Conservation (phyloP, 2,329 filamentous ascomycete species). For the Fusarium piperis region DNA sequence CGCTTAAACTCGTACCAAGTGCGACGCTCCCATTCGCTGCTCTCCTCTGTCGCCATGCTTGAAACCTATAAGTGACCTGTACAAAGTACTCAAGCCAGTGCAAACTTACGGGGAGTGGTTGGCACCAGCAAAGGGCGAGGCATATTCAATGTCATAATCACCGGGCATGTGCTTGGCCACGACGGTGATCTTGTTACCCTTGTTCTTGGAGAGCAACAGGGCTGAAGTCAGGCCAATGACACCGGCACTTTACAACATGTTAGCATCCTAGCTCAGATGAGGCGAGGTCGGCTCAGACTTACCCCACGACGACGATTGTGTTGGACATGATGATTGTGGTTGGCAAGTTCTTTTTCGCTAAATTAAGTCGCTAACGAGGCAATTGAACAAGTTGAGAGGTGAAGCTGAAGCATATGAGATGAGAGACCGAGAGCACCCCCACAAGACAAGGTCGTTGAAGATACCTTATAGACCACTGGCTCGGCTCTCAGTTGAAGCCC, state of each 20-base stretch:
- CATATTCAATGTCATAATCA: constrained; percentile 91
- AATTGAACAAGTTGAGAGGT: background rate
- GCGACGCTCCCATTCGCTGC: constrained; percentile 67
- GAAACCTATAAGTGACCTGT: background rate
- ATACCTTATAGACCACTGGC: constrained; percentile 11
- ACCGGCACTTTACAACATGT: constrained; percentile 51
- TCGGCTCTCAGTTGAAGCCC: constrained; percentile 28
- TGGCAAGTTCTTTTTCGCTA: background rate
- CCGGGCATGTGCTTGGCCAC: constrained; percentile 92
- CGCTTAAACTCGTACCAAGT: constrained; percentile 72
- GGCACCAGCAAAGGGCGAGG: constrained; percentile 88
- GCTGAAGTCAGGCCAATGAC: constrained; percentile 63
- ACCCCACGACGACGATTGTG: constrained; percentile 49
- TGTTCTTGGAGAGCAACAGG: constrained; percentile 57
- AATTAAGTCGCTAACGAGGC: background rate
- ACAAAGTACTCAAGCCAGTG: background rate
- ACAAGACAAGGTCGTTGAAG: constrained; percentile 5
- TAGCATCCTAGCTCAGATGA: background rate
- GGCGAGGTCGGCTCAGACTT: constrained; percentile 10
- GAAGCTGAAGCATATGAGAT: background rate
- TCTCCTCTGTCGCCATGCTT: constrained; percentile 56
- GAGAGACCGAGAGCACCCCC: background rate
- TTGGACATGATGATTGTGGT: constrained; percentile 43
- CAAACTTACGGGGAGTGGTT: constrained; percentile 77
- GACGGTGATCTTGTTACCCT: constrained; percentile 68